These are phyloP conservation scores for Pharus latifolius DNA, from an alignment of 176 grass and related monocot species.

Conservation along the genomic window DNA sequence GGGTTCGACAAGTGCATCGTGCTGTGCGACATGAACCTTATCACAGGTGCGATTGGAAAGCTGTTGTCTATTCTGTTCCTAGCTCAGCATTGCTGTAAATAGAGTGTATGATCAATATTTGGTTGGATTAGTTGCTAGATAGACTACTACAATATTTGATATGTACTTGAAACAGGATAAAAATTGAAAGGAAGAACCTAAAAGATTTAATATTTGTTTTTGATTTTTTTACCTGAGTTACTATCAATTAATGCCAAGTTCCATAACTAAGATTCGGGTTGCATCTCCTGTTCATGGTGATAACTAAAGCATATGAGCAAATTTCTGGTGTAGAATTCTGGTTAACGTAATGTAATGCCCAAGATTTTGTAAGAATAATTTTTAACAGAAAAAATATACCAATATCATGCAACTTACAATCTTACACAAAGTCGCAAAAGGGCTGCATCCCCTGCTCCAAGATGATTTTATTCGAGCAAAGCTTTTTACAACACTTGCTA, in stretches of 20 bases:
- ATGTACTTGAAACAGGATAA: background rate
- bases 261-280: background rate
- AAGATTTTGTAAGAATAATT: too few species aligned
- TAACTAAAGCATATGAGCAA: background rate
- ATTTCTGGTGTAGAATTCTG: background rate
- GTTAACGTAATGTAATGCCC: background rate
- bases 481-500: too few species aligned
- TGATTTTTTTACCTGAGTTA: too few species aligned
- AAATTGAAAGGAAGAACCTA: background rate
- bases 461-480: background rate
- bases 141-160: too few species aligned
- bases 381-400: too few species aligned
- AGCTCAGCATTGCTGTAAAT: background rate
- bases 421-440: too few species aligned
- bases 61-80: background rate
- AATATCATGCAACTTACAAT: too few species aligned
- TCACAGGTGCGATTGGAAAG: conserved; percentile 40
- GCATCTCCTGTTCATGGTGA: background rate
- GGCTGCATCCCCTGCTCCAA: background rate
- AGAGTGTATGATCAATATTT: background rate
- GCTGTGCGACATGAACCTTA: conserved; percentile 78
- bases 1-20: conserved; percentile 95
- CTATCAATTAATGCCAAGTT: background rate
- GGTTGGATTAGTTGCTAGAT: too few species aligned
- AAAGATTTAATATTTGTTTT: background rate